Base-by-base conservation (phyloP, 306 rosid genomes). In the Trichosanthes cucumerina region DNA sequence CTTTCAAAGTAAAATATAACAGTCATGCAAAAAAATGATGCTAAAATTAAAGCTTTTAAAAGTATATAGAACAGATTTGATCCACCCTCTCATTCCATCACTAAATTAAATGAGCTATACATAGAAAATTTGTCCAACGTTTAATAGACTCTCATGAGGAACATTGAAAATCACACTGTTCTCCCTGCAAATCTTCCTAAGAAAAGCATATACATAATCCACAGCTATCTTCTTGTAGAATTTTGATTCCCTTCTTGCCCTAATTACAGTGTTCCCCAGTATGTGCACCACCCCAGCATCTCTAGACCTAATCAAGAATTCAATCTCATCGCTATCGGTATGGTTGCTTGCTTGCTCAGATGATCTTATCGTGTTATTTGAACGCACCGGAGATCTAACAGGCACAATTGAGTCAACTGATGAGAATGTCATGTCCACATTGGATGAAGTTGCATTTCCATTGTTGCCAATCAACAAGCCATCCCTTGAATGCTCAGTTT, bases 241-340 rank as follows among this genome's bases (percentile, higher is more conserved):
- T 81, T 80, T 87, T 33, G 97, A 89, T 28, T 88, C 95, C 76
- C 96, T 88, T 43, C 93, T 84, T 77, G 97, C 97, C 78, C 84
- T 86, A 47, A 95, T 88, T 52, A 92, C 84, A 1, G 99, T 88
- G 81, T 92, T 92, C 54, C 99, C 99, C 81, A 95, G 82, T 66
- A 95, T 95, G 88, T 95, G 99, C 82, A 95, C 99, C 82, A 91
- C 97, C 68, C 99, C 99, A 0, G 93, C 91, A 84, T 92, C 97
- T 85, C 89, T 86, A 84, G 96, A 88, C 65, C 34, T 86, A 77
- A 85, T 90, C 85, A 92, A 86, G 85, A 88, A 95, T 13, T 95
- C 97, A 18, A 91, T 81, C 80, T 92, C 99, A 11, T 86, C 97
- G 6, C 82, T 83, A 81, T 92, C 98, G 0, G 86, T 86, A 41